Evolutionary conservation across 2,329 filamentous ascomycete species (phyloP), one percentile per base, ranked within the genome.

Genomic region (Plectosphaerella plurivora): DNA sequence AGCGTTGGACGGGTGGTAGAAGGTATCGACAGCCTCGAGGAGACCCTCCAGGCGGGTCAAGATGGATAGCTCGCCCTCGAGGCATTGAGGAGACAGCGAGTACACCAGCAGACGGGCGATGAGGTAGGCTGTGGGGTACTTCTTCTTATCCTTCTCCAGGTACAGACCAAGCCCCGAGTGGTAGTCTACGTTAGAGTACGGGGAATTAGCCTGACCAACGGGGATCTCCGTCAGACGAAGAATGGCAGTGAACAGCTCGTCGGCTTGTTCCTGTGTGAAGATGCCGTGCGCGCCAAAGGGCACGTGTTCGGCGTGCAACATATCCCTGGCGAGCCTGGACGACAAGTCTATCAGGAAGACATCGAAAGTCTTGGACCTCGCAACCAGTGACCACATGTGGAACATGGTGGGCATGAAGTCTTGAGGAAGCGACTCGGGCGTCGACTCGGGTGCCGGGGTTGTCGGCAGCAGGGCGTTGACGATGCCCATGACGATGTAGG

Each of bases 1-100:
- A 50, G 93, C 89, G 68, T 99, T 99, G 3, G 94, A 99, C 2
- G 94, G 94, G 63, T 99, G 94, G 76, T 97, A 99, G 70, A 99
- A 99, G 1, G 94, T 99, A 68, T 99, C 94, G 46, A 97, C 88
- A 3, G 92, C 94, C 68, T 97, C 89, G 60, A 99, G 88, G 50
- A 99, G 77, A 1, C 90, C 93, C 68, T 99, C 93, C 10, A 99
- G 79, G 58, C 89, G 90, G 35, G 87, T 83, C 61, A 99, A 72
- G 44, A 96, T 83, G 1, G 92, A 97, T 51, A 87, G 86, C 28
- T 87, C 78, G n/a, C 83, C 77, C 42, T 89, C 83, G 47, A 95
- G 73, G 62, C 90, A 94, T 45, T 85, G 77, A 1, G 94, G 93
- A 1, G 94, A 97, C 39, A 99, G 69, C 0, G 92, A 97, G 83